Conservation (phyloP, 768 basidiomycete genomes). For the Serendipita sp. region DNA sequence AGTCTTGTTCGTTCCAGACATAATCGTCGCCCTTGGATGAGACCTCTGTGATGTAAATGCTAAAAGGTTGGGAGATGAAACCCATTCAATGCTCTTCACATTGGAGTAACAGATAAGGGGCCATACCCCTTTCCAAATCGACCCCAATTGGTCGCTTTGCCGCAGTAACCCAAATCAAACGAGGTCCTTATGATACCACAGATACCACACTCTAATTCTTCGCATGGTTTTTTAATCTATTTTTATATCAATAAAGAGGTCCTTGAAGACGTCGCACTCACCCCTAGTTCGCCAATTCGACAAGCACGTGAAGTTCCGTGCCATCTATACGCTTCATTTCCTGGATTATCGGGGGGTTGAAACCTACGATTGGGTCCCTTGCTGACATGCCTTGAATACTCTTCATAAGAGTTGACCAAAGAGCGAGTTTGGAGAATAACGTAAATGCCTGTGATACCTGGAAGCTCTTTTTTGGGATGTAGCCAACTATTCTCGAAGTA, state of each 20-base stretch:
- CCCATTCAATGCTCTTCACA: background rate
- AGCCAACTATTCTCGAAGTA: conserved; percentile 59
- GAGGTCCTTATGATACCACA: conserved; percentile 43
- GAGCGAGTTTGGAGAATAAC: conserved; percentile 40
- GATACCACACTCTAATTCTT: conserved; percentile 33
- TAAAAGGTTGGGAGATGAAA: conserved; percentile 37
- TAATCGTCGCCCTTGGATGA: conserved; percentile 63
- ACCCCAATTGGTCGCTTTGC: conserved; percentile 32
- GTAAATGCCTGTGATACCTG: conserved; percentile 43
- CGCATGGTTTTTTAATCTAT: conserved; percentile 31
- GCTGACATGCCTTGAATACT: conserved; percentile 46
- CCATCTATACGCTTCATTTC: conserved; percentile 62
- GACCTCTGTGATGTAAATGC: conserved; percentile 61
- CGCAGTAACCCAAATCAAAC: conserved; percentile 44
- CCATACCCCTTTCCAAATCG: conserved; percentile 23
- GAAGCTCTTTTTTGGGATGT: conserved; percentile 37
- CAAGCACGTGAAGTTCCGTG: conserved; percentile 56
- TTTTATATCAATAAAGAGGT: background rate
- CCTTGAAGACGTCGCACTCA: conserved; percentile 22
- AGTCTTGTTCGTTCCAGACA: conserved; percentile 29
- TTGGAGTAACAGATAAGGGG: background rate
- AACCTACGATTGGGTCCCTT: conserved; percentile 40
- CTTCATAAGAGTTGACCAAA: conserved; percentile 38
- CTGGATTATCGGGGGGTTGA: conserved; percentile 38
- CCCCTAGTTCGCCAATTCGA: conserved; percentile 29